These are phyloP conservation scores for Xenoacremonium recifei DNA, from an alignment of 2,329 filamentous ascomycete genomes.

Conservation along the genomic window DNA sequence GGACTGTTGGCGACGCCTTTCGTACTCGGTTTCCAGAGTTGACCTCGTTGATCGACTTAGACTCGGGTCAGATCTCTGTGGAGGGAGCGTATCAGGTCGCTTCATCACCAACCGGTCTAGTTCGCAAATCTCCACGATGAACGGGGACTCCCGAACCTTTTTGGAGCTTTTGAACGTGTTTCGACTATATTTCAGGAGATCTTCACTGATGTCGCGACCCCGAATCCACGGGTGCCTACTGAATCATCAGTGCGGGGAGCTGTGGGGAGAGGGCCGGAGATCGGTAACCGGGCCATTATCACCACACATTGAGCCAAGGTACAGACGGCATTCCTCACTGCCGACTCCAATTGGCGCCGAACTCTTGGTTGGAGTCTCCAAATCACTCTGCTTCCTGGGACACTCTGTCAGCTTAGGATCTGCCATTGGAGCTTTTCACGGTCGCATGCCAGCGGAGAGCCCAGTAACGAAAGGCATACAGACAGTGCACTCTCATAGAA, in stretches of 20 bases:
- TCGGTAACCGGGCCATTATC: slow-evolving; percentile 12
- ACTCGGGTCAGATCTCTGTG: slow-evolving; percentile 12
- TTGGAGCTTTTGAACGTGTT: neutral
- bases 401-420: no score
- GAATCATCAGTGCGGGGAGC: slow-evolving; percentile 15
- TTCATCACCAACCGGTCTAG: neutral
- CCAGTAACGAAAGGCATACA: no score
- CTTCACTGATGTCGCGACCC: neutral
- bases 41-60: slow-evolving; percentile 21
- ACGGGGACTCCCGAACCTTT: neutral
- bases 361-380: no score
- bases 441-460: no score
- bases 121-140: slow-evolving; percentile 9
- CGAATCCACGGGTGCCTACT: slow-evolving; percentile 1
- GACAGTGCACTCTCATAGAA: no score
- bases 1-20: slow-evolving; percentile 27
- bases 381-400: no score
- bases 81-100: neutral
- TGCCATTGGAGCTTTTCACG: no score
- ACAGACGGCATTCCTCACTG: no score
- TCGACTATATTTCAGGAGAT: neutral
- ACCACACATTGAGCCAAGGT: neutral
- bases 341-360: no score
- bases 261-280: slow-evolving; percentile 3
- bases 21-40: slow-evolving; percentile 25